phyloP scores from a whole-genome alignment of 345 rosid species.

The Dimocarpus longan region DNA sequence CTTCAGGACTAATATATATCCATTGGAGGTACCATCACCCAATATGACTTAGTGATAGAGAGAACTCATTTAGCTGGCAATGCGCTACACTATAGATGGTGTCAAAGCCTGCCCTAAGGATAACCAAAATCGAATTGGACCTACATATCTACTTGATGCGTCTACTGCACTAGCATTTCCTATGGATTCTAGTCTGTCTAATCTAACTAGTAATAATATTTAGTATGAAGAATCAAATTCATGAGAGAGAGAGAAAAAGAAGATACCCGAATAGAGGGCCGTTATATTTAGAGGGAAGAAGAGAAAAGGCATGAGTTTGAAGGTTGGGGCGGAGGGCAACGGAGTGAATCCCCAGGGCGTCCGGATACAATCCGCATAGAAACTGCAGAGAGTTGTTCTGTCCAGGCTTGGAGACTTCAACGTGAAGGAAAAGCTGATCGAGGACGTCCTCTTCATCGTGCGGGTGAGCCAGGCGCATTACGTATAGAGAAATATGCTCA shows the following conservation, averaged over 20 bases:
- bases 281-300: slow-evolving; percentile 50
- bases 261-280: slow-evolving; percentile 86
- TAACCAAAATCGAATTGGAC: too few species aligned
- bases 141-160: background rate
- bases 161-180: background rate
- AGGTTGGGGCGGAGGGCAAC: slow-evolving; percentile 75
- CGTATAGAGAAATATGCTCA: slow-evolving; percentile 72
- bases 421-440: slow-evolving; percentile 83
- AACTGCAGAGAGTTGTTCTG: slow-evolving; percentile 68
- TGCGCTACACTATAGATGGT: too few species aligned
- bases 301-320: slow-evolving; percentile 39
- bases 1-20: background rate
- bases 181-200: background rate
- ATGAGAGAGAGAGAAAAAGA: background rate
- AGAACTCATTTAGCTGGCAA: too few species aligned
- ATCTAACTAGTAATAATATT: too few species aligned
- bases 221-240: too few species aligned
- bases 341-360: slow-evolving; percentile 89
- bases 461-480: slow-evolving; percentile 60
- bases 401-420: slow-evolving; percentile 76
- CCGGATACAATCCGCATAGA: slow-evolving; percentile 91
- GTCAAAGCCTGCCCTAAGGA: too few species aligned
- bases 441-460: slow-evolving; percentile 60
- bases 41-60: too few species aligned
- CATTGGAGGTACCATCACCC: too few species aligned